These are phyloP conservation scores for Ascoidea asiatica DNA, from an alignment of 805 yeast genomes.

Conservation along the genomic window DNA sequence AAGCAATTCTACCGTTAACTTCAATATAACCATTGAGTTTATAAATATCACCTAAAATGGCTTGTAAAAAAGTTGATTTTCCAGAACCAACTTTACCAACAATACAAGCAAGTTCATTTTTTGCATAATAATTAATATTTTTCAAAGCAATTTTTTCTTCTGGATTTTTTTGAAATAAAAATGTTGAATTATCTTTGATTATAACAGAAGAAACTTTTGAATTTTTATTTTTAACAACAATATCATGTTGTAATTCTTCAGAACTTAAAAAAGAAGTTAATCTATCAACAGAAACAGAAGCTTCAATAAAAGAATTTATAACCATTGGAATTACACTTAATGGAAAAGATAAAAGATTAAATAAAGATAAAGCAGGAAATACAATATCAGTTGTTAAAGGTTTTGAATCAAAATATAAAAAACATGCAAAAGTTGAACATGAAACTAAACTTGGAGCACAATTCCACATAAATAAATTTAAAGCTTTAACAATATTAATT, in stretches of 20 bases:
- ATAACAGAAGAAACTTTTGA: no score
- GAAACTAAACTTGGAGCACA: constrained; percentile 85
- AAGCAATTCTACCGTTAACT: constrained; percentile 70
- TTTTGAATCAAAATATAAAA: constrained; percentile 40
- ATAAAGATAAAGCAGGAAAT: constrained; percentile 79
- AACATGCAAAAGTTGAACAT: constrained; percentile 78
- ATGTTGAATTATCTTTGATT: constrained; percentile 58
- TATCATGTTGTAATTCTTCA: constrained; percentile 74
- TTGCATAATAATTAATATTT: constrained; percentile 49
- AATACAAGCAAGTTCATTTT: constrained; percentile 73
- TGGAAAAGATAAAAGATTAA: constrained; percentile 84
- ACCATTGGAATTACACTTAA: constrained; percentile 87
- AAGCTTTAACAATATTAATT: constrained; percentile 62
- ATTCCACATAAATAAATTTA: constrained; percentile 64
- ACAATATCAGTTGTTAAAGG: constrained; percentile 85
- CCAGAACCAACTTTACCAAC: constrained; percentile 90
- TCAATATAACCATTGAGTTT: constrained; percentile 60
- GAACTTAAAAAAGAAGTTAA: constrained; percentile 58
- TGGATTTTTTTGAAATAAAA: constrained; percentile 67
- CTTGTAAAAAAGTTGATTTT: constrained; percentile 69
- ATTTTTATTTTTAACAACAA: constrained; percentile 37
- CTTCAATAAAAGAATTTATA: constrained; percentile 73
- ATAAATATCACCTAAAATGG: constrained; percentile 72
- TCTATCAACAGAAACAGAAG: constrained; percentile 72
- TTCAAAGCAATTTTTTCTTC: constrained; percentile 54